These are phyloP conservation scores for Penicillium sp. DNA, from an alignment of 2,329 filamentous ascomycete species.

Conservation along the genomic window DNA sequence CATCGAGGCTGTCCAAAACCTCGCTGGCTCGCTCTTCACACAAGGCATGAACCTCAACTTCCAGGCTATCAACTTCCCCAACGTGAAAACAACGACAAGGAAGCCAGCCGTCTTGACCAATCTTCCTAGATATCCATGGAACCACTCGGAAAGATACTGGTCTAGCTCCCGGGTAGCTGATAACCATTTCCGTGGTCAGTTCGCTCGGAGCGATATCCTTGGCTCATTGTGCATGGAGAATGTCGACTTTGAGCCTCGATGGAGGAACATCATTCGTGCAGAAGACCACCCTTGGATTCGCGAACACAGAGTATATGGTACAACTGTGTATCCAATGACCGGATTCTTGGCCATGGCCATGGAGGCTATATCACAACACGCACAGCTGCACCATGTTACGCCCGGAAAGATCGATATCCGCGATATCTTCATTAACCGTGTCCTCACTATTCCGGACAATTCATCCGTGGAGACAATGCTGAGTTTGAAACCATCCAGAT, in stretches of 20 bases:
- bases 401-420: slow-evolving; percentile 19
- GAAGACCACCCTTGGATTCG: slow-evolving; percentile 23
- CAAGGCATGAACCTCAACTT: slow-evolving; percentile 17
- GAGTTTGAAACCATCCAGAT: slow-evolving; percentile 10
- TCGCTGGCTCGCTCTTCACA: slow-evolving; percentile 16
- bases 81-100: not conserved
- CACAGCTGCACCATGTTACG: slow-evolving; percentile 16
- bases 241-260: slow-evolving; percentile 20
- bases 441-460: slow-evolving; percentile 18
- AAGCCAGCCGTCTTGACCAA: slow-evolving; percentile 17
- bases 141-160: slow-evolving; percentile 21
- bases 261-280: slow-evolving; percentile 21
- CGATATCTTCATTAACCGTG: slow-evolving; percentile 20
- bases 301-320: slow-evolving; percentile 20
- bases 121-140: slow-evolving; percentile 22
- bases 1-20: slow-evolving; percentile 15
- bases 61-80: slow-evolving; percentile 20
- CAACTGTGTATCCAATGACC: slow-evolving; percentile 23
- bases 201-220: slow-evolving; percentile 17
- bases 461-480: slow-evolving; percentile 20
- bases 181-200: slow-evolving; percentile 16
- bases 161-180: slow-evolving; percentile 13
- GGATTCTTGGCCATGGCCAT: slow-evolving; percentile 23
- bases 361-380: slow-evolving; percentile 21
- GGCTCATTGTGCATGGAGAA: slow-evolving; percentile 18